Conservation (phyloP, 495 filamentous ascomycete species). For the Penicillium flavigenum region DNA sequence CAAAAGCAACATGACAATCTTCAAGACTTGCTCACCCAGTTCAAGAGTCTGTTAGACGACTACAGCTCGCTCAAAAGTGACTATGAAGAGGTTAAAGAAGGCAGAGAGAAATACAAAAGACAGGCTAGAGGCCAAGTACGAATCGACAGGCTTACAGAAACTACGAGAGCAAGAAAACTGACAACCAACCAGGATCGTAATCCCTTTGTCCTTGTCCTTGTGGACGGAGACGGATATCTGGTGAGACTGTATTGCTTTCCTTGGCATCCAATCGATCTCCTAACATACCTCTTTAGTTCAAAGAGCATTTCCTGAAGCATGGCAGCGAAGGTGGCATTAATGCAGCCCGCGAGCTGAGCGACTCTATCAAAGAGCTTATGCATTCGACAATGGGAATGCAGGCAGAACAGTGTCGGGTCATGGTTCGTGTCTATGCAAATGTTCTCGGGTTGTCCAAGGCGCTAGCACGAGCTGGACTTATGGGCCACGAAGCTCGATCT, state of each 20-base stretch:
- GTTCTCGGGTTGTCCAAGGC: slow-evolving; percentile 52
- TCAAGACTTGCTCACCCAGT: slow-evolving; percentile 38
- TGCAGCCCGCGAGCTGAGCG: slow-evolving; percentile 54
- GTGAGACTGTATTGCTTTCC: slow-evolving; percentile 14
- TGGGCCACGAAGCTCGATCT: slow-evolving; percentile 52
- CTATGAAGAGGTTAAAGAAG: slow-evolving; percentile 56
- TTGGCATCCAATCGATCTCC: neutral
- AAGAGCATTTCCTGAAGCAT: slow-evolving; percentile 51
- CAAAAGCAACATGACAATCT: slow-evolving; percentile 39
- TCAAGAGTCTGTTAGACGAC: slow-evolving; percentile 44
- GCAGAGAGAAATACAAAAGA: slow-evolving; percentile 53
- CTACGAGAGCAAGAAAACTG: slow-evolving; percentile 2
- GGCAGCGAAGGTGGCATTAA: slow-evolving; percentile 56
- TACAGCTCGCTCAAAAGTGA: slow-evolving; percentile 56
- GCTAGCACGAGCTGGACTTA: slow-evolving; percentile 48
- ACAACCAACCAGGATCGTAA: slow-evolving; percentile 46
- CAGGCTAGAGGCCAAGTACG: slow-evolving; percentile 50
- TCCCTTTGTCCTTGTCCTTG: slow-evolving; percentile 58
- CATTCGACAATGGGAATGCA: slow-evolving; percentile 46
- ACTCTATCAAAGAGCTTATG: slow-evolving; percentile 48
- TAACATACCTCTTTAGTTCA: slow-evolving; percentile 40
- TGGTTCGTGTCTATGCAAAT: slow-evolving; percentile 63
- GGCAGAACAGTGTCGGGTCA: slow-evolving; percentile 54
- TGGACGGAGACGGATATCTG: slow-evolving; percentile 63
- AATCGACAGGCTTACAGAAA: neutral